A percentile compares a stretch with the other conserved stretches of the same genome.
These are phyloP conservation scores for Ganoderma leucocontextum DNA, from an alignment of 1,284 basidiomycete species.

Conservation along the genomic window DNA sequence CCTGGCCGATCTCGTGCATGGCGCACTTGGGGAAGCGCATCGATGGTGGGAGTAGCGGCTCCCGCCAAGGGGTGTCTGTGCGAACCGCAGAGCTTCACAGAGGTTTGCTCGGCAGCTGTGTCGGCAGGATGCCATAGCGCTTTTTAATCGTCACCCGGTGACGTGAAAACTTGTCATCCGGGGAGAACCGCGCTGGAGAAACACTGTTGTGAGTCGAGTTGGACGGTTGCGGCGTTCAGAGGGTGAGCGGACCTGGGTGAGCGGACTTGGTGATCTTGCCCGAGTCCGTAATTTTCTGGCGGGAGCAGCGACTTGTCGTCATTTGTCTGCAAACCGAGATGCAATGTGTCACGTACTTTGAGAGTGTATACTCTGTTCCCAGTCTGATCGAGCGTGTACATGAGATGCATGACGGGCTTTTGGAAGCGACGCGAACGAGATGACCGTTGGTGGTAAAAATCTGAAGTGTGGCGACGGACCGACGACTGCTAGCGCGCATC, in stretches of 20 bases:
- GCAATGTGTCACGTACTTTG: constrained; percentile 64
- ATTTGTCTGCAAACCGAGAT: not conserved
- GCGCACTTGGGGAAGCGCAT: not conserved
- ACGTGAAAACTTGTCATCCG: constrained; percentile 97
- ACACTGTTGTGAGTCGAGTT: constrained; percentile 22
- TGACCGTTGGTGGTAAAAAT: constrained; percentile 27
- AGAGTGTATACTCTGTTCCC: constrained; percentile 91
- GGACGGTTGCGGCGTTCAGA: constrained; percentile 6
- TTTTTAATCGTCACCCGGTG: constrained; percentile 97
- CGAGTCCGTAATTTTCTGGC: constrained; percentile 81
- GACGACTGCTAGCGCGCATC: not conserved
- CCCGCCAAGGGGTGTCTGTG: constrained; percentile 4
- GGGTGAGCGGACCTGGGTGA: constrained; percentile 79
- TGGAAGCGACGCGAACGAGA: constrained; percentile 14
- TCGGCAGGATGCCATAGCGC: constrained; percentile 85
- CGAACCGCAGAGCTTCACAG: constrained; percentile 55
- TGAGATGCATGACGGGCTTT: constrained; percentile 82
- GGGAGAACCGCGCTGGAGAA: constrained; percentile 87
- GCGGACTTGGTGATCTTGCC: constrained; percentile 92
- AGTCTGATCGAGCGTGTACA: constrained; percentile 86
- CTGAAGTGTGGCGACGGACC: not conserved
- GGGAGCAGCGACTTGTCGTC: constrained; percentile 18
- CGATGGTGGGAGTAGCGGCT: not conserved
- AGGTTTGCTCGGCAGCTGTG: constrained; percentile 90
- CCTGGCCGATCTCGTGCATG: not conserved